A percentile compares a stretch with the other conserved stretches of the same genome.
These are phyloP conservation scores for Rosa rugosa DNA, from an alignment of 306 rosid species.

Conservation along the genomic window DNA sequence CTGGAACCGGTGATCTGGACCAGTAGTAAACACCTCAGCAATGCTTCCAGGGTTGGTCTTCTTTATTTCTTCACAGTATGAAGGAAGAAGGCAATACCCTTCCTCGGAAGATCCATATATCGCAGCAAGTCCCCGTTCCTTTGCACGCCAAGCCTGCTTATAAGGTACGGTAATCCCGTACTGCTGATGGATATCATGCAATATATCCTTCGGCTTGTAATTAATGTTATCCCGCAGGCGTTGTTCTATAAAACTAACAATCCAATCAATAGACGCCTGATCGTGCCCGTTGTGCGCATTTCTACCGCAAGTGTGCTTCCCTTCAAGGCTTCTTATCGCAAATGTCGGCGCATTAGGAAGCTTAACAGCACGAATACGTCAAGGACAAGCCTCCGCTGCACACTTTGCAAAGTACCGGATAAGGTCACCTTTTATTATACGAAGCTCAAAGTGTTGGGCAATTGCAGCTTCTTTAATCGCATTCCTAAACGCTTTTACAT, in stretches of 20 bases:
- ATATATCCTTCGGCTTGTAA: constrained; percentile 91
- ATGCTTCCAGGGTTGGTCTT: constrained; percentile 76
- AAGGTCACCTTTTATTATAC: constrained; percentile 81
- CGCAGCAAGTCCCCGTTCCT: constrained; percentile 91
- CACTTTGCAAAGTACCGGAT: constrained; percentile 92
- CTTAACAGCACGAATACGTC: constrained; percentile 95
- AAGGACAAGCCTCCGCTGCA: constrained; percentile 87
- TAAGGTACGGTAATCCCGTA: constrained; percentile 94
- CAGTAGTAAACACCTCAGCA: constrained; percentile 74
- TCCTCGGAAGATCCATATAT: constrained; percentile 94
- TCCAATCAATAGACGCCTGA: constrained; percentile 98
- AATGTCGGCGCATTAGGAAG: constrained; percentile 76
- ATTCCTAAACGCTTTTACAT: constrained; percentile 83
- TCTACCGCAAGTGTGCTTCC: constrained; percentile 83
- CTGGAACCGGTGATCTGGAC: constrained; percentile 74
- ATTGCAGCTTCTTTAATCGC: constrained; percentile 97
- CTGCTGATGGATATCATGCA: constrained; percentile 77
- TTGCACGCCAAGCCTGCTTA: constrained; percentile 99
- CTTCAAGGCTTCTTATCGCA: constrained; percentile 81
- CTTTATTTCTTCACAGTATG: constrained; percentile 67
- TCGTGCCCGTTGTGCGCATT: constrained; percentile 88
- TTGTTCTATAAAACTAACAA: constrained; percentile 82
- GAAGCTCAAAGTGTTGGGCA: constrained; percentile 94
- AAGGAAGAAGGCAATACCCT: constrained; percentile 81
- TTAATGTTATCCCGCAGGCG: constrained; percentile 73